Conservation (phyloP, 805 yeast genomes). For the Saccharomycopsis sp. region DNA sequence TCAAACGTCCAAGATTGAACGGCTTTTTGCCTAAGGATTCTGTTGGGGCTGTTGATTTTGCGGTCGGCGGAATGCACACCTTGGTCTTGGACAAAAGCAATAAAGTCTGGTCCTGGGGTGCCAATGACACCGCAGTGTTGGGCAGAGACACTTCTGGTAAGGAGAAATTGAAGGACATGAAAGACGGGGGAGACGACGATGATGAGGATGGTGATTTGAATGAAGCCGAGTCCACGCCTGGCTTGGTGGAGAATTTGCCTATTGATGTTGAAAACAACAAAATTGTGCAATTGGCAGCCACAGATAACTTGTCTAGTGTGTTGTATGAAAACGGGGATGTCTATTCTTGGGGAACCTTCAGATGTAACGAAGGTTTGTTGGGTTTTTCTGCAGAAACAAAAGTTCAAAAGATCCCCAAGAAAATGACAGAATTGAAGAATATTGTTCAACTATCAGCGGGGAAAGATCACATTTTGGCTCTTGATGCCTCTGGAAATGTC, state of each 20-base stretch:
- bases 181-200: conserved; percentile 46
- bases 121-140: conserved; percentile 82
- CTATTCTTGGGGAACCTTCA: conserved; percentile 97
- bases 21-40: conserved; percentile 58
- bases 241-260: conserved; percentile 59
- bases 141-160: conserved; percentile 77
- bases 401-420: conserved; percentile 60
- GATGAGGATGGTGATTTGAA: conserved; percentile 77
- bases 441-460: conserved; percentile 84
- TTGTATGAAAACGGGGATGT: conserved; percentile 76
- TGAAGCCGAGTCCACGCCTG: conserved; percentile 84
- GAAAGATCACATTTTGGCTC: conserved; percentile 81
- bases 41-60: conserved; percentile 70
- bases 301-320: conserved; percentile 84
- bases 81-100: conserved; percentile 71
- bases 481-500: conserved; percentile 78
- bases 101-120: conserved; percentile 97
- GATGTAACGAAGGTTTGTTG: conserved; percentile 83
- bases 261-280: conserved; percentile 31
- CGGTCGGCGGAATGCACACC: conserved; percentile 95
- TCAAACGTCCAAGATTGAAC: conserved; percentile 90
- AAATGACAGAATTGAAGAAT: conserved; percentile 50
- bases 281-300: conserved; percentile 78
- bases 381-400: conserved; percentile 64
- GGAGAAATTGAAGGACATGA: conserved; percentile 62